phyloP scores from a whole-genome alignment of 169 alveolate genomes.

The Besnoitia besnoiti region DNA sequence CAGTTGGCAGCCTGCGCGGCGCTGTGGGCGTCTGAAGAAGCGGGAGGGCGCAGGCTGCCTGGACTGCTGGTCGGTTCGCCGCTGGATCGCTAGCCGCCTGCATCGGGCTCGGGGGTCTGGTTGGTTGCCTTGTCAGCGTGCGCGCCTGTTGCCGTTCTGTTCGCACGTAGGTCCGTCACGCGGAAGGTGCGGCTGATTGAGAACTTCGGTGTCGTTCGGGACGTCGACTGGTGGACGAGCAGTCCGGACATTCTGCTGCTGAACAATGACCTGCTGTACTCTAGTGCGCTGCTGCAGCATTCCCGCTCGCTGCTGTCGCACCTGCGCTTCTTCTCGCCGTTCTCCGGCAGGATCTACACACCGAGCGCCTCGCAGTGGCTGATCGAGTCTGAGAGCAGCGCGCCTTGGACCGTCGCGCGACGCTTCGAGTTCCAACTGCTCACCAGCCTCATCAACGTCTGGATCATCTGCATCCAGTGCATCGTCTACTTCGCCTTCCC shows the following conservation, averaged over 20 bases:
- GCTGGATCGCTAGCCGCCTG: too few relatives aligned
- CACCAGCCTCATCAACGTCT: constrained; percentile 48
- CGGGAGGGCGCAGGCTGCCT: too few relatives aligned
- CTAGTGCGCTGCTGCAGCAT: neutral
- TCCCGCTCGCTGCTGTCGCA: neutral
- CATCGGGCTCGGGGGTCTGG: too few relatives aligned
- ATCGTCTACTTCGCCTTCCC: constrained; percentile 49
- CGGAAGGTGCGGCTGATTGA: constrained; percentile 68
- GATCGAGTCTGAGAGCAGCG: neutral
- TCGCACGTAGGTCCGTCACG: constrained; percentile 47
- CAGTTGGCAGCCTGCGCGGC: too few relatives aligned
- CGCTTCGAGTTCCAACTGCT: constrained; percentile 40
- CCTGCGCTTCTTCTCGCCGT: neutral
- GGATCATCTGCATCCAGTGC: constrained; percentile 39
- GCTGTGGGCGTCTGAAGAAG: too few relatives aligned
- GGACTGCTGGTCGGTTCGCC: too few relatives aligned
- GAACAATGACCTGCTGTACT: constrained; percentile 67
- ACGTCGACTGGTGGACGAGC: constrained; percentile 74
- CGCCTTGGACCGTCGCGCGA: neutral
- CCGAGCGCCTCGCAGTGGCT: neutral
- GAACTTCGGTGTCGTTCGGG: constrained; percentile 58
- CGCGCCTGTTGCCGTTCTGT: neutral
- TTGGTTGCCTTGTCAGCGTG: neutral
- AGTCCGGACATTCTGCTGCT: constrained; percentile 73
- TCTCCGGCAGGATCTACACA: neutral